Percentiles rank a stretch among this genome's conserved stretches.
phyloP scores from a whole-genome alignment of 2,329 filamentous ascomycete genomes.

The Diaporthe capsici region DNA sequence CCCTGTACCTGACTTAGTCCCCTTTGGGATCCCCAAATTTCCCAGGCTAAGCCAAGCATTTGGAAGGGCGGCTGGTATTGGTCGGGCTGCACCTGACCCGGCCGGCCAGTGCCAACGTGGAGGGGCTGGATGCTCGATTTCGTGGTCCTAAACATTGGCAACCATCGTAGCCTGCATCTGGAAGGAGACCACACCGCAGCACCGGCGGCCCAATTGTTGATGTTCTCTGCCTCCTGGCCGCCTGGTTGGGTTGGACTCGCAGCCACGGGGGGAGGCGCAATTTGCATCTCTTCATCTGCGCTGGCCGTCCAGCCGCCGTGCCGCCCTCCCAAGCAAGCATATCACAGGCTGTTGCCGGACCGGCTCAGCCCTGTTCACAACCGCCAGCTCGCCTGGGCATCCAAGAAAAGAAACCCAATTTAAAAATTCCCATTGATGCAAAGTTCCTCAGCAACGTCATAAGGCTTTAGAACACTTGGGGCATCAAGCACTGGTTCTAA shows the following conservation, averaged over 20 bases:
- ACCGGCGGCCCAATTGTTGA: not conserved
- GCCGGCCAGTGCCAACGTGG: not conserved
- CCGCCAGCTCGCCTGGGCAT: slow-evolving; percentile 12
- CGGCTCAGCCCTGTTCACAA: slow-evolving; percentile 9
- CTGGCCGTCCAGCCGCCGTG: slow-evolving; percentile 16
- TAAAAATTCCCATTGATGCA: slow-evolving; percentile 26
- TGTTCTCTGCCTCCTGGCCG: not conserved
- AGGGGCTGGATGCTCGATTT: slow-evolving; percentile 19
- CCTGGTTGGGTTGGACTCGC: not conserved
- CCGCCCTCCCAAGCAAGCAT: not conserved
- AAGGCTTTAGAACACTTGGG: not conserved
- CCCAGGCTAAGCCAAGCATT: slow-evolving; percentile 29
- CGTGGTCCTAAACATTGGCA: slow-evolving; percentile 5
- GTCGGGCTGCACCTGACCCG: not conserved
- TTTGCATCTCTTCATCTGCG: not conserved
- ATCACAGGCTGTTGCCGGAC: not conserved
- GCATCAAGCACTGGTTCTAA: not conserved
- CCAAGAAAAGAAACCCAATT: slow-evolving; percentile 28
- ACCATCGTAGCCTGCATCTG: slow-evolving; percentile 6
- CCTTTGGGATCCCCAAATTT: slow-evolving; percentile 23
- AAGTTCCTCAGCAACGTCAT: slow-evolving; percentile 12
- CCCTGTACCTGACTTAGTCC: slow-evolving; percentile 31
- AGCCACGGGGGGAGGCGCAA: not conserved
- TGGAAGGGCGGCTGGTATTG: slow-evolving; percentile 28
- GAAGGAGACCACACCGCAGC: not conserved